Percentiles rank a stretch among this genome's conserved stretches.
Conservation (phyloP, 768 basidiomycete species). For the Pleurotus salmoneostramineus region DNA sequence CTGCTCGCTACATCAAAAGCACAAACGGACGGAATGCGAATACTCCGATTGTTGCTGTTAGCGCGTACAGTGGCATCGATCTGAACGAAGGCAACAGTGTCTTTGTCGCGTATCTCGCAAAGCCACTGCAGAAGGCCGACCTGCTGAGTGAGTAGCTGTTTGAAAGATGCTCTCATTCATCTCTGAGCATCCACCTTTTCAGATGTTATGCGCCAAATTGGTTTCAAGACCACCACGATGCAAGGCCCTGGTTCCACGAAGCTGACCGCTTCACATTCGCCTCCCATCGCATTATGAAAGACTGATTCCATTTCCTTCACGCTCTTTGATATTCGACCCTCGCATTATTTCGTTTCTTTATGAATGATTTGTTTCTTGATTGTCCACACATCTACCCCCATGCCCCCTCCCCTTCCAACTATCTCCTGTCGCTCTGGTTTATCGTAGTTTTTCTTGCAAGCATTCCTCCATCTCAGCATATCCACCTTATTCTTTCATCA, state of each 20-base stretch:
- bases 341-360: conserved; percentile 15
- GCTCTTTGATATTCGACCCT: conserved; percentile 19
- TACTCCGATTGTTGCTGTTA: conserved; percentile 91
- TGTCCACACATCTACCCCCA: conserved; percentile 3
- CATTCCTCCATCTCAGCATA: conserved; percentile 25
- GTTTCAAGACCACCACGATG: conserved; percentile 83
- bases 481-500: conserved; percentile 17
- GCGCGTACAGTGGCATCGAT: conserved; percentile 78
- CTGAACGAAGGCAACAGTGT: conserved; percentile 59
- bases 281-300: conserved; percentile 30
- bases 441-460: conserved; percentile 23
- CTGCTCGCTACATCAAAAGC: conserved; percentile 95
- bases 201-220: conserved; percentile 78
- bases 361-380: conserved; percentile 3
- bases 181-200: conserved; percentile 5
- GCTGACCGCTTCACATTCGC: conserved; percentile 35
- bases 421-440: conserved; percentile 1
- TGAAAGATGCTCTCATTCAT: background rate
- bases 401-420: background rate
- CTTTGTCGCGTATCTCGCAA: conserved; percentile 79
- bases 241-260: conserved; percentile 50
- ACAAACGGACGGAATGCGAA: conserved; percentile 93
- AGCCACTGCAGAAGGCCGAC: conserved; percentile 88
- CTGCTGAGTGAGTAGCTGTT: conserved; percentile 48
- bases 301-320: conserved; percentile 20